Base-by-base conservation (phyloP, 208 protist genomes). In the Trypanosoma cruzi region DNA sequence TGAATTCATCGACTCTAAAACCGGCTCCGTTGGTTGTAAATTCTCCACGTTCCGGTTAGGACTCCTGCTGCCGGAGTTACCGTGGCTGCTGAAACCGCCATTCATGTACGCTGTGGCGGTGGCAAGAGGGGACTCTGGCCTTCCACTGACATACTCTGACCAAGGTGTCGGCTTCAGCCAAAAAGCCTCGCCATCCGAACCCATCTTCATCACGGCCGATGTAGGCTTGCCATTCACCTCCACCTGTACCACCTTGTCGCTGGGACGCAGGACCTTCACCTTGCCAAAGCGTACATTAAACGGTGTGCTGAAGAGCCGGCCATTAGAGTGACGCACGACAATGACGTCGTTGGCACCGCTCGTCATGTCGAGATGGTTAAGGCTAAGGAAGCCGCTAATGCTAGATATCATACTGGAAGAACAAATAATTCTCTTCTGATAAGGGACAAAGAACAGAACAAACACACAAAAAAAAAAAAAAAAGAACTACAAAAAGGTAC, bases 261-360 rank as follows among this genome's bases (percentile, higher is more conserved):
- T 74, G 24, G 82, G 76, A 46, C 80, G 82, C 59, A 98, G 85
- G 28, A 99, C 76, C 64, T 98, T 95, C 2, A 96, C 75, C 22
- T 97, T 96, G 14, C 98, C 98, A 71, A 99, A 99, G 34, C 98
- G 92, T 16, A 99, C 94, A 68, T 99, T 98, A 76, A 99, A 99
- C 1, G 98, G 97, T 0, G 95, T 98, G 71, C 86, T 96, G 34
- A 89, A 86, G 11, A 99, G 70, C 3, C 87, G 82, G 54, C 98
- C 98, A 80, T 99, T 96, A 10, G 82, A 73, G 68, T 99, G 98
- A 24, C 92, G 83, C 5, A 99, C 84, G 0, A 99, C 97, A 49
- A 99, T 93, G 22, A 99, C 94, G 71, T 99, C 98, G 55, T 99
- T 99, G 11, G 98, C 97, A 22, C 97, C 86, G 72, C 93, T 97